Conservation (phyloP, 2,329 filamentous ascomycete genomes). For the Fusarium torulosum region DNA sequence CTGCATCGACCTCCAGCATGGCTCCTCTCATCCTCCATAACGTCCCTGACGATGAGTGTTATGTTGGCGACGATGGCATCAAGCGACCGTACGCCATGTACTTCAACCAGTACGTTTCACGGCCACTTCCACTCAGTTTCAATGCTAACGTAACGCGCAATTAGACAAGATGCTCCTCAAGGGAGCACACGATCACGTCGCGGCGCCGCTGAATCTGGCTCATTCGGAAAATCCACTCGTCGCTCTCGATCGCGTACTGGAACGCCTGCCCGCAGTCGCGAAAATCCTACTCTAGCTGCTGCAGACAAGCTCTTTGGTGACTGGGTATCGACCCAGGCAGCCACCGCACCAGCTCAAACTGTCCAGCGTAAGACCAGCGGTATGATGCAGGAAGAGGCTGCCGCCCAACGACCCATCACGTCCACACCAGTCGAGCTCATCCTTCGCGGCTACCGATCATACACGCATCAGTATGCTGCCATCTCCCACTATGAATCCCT, state of each 20-base stretch:
- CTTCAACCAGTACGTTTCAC: conserved; percentile 67
- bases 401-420: conserved; percentile 52
- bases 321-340: conserved; percentile 66
- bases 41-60: conserved; percentile 76
- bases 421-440: conserved; percentile 78
- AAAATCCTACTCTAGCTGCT: conserved; percentile 72
- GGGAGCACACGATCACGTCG: conserved; percentile 64
- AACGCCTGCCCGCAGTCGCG: conserved; percentile 66
- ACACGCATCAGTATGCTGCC: conserved; percentile 82
- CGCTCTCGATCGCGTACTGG: conserved; percentile 72
- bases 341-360: conserved; percentile 46
- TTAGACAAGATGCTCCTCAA: conserved; percentile 66
- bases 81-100: conserved; percentile 76
- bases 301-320: conserved; percentile 72
- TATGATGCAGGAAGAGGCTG: conserved; percentile 57
- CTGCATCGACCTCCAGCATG: conserved; percentile 56
- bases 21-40: conserved; percentile 76
- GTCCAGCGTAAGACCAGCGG: conserved; percentile 55
- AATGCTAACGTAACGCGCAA: conserved; percentile 16
- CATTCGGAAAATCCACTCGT: conserved; percentile 75
- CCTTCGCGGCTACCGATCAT: conserved; percentile 80
- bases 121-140: neutral
- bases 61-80: conserved; percentile 73
- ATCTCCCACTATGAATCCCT: conserved; percentile 90
- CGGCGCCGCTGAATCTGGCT: conserved; percentile 70